These are phyloP conservation scores for Pseudopyrenochaeta lycopersici DNA, from an alignment of 2,329 filamentous ascomycete genomes.

Conservation along the genomic window DNA sequence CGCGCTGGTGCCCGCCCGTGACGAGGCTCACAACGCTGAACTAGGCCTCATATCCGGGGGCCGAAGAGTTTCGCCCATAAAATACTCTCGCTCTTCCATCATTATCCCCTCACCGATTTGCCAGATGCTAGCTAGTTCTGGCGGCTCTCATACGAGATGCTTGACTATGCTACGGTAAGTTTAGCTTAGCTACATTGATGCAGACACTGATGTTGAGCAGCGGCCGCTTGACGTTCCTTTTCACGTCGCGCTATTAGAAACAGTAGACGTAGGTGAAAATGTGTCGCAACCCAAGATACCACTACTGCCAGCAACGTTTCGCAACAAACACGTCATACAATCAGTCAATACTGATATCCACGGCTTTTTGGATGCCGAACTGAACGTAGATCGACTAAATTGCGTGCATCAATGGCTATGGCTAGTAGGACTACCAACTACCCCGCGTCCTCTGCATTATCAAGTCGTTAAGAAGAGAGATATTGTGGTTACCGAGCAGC, in stretches of 20 bases:
- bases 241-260: slow-evolving; percentile 7
- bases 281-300: slow-evolving; percentile 1
- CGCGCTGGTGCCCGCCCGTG: neutral
- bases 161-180: slow-evolving; percentile 11
- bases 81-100: neutral
- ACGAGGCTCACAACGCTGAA: neutral
- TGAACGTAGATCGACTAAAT: slow-evolving; percentile 27
- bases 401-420: slow-evolving; percentile 27
- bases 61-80: neutral
- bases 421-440: slow-evolving; percentile 26
- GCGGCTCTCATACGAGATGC: neutral
- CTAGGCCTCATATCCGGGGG: neutral
- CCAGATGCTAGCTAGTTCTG: neutral
- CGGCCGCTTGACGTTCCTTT: slow-evolving; percentile 22
- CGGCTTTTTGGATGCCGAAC: slow-evolving; percentile 23
- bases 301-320: slow-evolving; percentile 29
- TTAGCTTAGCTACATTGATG: neutral
- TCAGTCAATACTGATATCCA: slow-evolving; percentile 19
- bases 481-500: slow-evolving; percentile 29
- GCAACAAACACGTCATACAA: slow-evolving; percentile 19
- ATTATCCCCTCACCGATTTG: neutral
- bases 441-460: slow-evolving; percentile 29
- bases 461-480: slow-evolving; percentile 29
- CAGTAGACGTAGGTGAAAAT: neutral
- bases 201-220: slow-evolving; percentile 2